These are phyloP conservation scores for Cutaneotrichosporon daszewskae DNA, from an alignment of 1,284 basidiomycete genomes.

Conservation along the genomic window DNA sequence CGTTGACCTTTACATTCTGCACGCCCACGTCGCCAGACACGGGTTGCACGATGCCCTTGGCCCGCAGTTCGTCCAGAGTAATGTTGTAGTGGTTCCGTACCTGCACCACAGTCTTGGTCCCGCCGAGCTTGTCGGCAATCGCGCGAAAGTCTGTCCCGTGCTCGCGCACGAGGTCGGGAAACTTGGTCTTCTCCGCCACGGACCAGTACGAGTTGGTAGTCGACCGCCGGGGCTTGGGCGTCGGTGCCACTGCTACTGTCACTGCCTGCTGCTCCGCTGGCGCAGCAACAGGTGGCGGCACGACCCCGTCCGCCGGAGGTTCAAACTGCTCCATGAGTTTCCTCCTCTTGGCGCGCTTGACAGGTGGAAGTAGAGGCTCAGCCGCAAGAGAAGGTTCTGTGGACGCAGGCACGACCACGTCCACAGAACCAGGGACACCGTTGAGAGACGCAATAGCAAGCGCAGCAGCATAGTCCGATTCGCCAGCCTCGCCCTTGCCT, in stretches of 20 bases:
- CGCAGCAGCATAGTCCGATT: neutral
- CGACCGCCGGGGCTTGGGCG: conserved; percentile 15
- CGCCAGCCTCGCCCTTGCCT: neutral
- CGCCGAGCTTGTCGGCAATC: conserved; percentile 62
- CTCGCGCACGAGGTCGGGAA: conserved; percentile 60
- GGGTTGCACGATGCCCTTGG: conserved; percentile 11
- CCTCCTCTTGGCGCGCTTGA: conserved; percentile 33
- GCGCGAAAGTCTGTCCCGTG: conserved; percentile 70
- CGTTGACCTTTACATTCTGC: conserved; percentile 18
- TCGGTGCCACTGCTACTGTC: conserved; percentile 1
- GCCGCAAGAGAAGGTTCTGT: conserved; percentile 4
- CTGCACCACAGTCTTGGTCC: conserved; percentile 73
- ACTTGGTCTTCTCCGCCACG: conserved; percentile 52
- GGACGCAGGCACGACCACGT: neutral
- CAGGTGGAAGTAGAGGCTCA: conserved; percentile 28
- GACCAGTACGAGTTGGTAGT: conserved; percentile 52
- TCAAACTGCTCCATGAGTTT: conserved; percentile 19
- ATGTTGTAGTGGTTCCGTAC: conserved; percentile 56
- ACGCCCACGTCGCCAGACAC: conserved; percentile 15
- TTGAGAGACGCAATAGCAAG: conserved; percentile 1
- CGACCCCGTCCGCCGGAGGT: neutral
- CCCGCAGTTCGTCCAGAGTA: conserved; percentile 12
- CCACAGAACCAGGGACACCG: conserved; percentile 1
- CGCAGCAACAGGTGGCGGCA: conserved; percentile 6
- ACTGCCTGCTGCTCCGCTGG: conserved; percentile 4